Evolutionary conservation across 2,329 filamentous ascomycete species (phyloP), one percentile per base, ranked within the genome.

Genomic region (Calonectria ilicicola): DNA sequence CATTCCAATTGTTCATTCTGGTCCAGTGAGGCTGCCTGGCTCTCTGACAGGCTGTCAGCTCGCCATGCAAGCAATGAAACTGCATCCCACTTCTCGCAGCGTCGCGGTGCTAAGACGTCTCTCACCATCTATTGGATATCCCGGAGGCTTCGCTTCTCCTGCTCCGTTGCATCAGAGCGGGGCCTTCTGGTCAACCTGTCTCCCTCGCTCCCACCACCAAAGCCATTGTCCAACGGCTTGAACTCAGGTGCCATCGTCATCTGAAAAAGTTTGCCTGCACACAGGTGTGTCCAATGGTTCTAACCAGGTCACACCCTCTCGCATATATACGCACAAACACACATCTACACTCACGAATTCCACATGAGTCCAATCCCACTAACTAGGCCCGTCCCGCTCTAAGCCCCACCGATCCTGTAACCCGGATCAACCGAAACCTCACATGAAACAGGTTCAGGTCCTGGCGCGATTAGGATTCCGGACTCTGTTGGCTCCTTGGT

Each of bases 11-110:
- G 66, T 65, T 35, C 46, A n/a, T 21, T 32, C 38, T 65, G 46
- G 49, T 73, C 70, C 64, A 79, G 74, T 80, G 78, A 79, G 78
- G 78, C 78, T 78, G 76, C 70, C 72, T 67, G 44, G 60, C 68
- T 69, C 74, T 58, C 75, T 65, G 78, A 79, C 78, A 80, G 78
- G 78, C 75, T 79, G 70, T 75, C 78, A 76, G 72, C 72, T 78
- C 73, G 78, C 76, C 78, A 79, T 79, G 76, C 77, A 79, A 80
- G 78, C 75, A 78, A 79, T 74, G 75, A 70, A 73, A 68, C 75
- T 76, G 73, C 75, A 77, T 77, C 71, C 66, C 72, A 69, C 32
- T 21, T 62, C 42, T 17, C 70, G 70, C 70, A 67, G 64, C 69
- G 65, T 76, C 70, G 69, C 53, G 67, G 75, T 76, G 75, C 70